These are phyloP conservation scores for Cutaneotrichosporon sp. DNA, from an alignment of 1,284 basidiomycete genomes.

Conservation along the genomic window DNA sequence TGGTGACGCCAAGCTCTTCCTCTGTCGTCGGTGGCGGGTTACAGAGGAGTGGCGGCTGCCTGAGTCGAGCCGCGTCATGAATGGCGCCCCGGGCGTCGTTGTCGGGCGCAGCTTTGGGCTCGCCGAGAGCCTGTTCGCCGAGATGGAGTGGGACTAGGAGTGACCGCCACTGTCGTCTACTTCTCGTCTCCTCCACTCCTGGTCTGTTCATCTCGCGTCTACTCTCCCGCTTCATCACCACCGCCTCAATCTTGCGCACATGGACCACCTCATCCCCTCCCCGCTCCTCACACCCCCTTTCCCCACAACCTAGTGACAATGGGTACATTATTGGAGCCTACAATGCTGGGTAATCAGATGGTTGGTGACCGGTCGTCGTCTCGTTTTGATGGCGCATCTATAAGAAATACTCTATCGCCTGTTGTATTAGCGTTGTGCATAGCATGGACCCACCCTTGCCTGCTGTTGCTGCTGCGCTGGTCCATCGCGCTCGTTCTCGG, in stretches of 20 bases:
- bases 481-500: slow-evolving; percentile 74
- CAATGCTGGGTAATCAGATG: slow-evolving; percentile 23
- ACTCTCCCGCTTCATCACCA: neutral
- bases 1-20: slow-evolving; percentile 43
- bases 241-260: neutral
- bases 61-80: slow-evolving; percentile 38
- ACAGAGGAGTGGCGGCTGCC: slow-evolving; percentile 43
- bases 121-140: slow-evolving; percentile 42
- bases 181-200: no score
- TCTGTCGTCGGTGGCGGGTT: slow-evolving; percentile 44
- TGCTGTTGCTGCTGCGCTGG: slow-evolving; percentile 48
- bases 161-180: no score
- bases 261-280: neutral
- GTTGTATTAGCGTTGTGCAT: slow-evolving; percentile 24
- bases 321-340: slow-evolving; percentile 12
- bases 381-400: slow-evolving; percentile 19
- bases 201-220: no score
- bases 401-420: slow-evolving; percentile 51
- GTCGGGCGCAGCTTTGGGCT: slow-evolving; percentile 39
- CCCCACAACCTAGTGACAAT: neutral
- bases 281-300: neutral
- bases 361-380: neutral
- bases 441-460: slow-evolving; percentile 30
- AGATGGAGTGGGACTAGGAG: slow-evolving; percentile 39
- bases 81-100: slow-evolving; percentile 38